phyloP scores from a whole-genome alignment of 768 basidiomycete species.

The Rhizopogon vinicolor region DNA sequence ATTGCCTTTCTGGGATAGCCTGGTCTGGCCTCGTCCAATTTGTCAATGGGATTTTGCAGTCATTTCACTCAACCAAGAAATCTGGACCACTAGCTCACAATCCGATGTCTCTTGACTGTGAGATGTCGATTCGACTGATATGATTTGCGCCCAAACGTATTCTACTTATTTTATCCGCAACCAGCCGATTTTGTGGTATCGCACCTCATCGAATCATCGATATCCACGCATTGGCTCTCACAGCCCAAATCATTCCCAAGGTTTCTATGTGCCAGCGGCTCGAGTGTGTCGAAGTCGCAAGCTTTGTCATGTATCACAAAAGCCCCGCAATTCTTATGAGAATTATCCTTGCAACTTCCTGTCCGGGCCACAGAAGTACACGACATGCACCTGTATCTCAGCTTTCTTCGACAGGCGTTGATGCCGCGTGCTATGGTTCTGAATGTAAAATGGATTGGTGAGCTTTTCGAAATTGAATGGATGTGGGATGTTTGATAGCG shows the following conservation, averaged over 20 bases:
- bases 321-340: background rate
- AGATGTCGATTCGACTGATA: background rate
- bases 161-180: background rate
- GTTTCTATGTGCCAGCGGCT: background rate
- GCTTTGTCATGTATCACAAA: background rate
- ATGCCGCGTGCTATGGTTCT: background rate
- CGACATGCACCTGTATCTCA: background rate
- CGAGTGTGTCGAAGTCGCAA: background rate
- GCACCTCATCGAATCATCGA: background rate
- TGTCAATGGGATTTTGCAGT: too few species aligned
- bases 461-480: background rate
- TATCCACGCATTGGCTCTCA: background rate
- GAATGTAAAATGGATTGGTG: background rate
- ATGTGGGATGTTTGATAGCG: background rate
- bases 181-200: background rate
- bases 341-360: background rate
- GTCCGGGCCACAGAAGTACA: background rate
- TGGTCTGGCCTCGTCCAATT: too few species aligned
- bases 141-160: background rate
- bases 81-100: too few species aligned
- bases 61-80: too few species aligned
- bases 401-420: background rate
- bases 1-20: too few species aligned
- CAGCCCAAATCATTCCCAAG: too few species aligned
- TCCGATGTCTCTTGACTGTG: too few species aligned